phyloP scores from a whole-genome alignment of 192 early-diverging fungal species.

The Phycomyces nitens region DNA sequence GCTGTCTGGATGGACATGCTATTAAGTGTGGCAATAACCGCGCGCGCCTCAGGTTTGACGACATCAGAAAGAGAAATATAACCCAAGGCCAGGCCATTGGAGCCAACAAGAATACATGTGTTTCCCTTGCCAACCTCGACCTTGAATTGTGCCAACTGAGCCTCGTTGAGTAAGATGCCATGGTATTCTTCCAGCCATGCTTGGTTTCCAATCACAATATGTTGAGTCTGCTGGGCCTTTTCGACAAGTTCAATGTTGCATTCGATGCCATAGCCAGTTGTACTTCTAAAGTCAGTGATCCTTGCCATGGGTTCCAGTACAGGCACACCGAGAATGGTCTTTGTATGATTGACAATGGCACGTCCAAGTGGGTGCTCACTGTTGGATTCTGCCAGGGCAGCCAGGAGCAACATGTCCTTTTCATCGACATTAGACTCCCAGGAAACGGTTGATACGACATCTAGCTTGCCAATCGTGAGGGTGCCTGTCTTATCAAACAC shows the following conservation, averaged over 20 bases:
- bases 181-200: slow-evolving; percentile 52
- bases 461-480: slow-evolving; percentile 72
- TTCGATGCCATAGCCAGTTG: slow-evolving; percentile 38
- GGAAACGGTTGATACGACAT: slow-evolving; percentile 51
- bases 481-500: slow-evolving; percentile 99
- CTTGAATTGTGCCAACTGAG: slow-evolving; percentile 32
- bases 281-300: slow-evolving; percentile 59
- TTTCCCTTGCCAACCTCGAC: slow-evolving; percentile 64
- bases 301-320: slow-evolving; percentile 37
- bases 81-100: slow-evolving; percentile 57
- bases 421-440: slow-evolving; percentile 10
- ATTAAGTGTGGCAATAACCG: slow-evolving; percentile 67
- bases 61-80: slow-evolving; percentile 82
- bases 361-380: slow-evolving; percentile 92
- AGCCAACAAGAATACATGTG: slow-evolving; percentile 77
- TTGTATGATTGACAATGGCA: slow-evolving; percentile 62
- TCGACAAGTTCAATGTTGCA: slow-evolving; percentile 15
- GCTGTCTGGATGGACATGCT: slow-evolving; percentile 72
- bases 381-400: slow-evolving; percentile 73
- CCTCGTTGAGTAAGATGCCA: slow-evolving; percentile 44
- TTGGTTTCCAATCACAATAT: slow-evolving; percentile 73
- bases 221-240: not conserved
- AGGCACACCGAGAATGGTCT: slow-evolving; percentile 32
- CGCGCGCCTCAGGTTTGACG: slow-evolving; percentile 73
- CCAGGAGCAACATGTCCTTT: slow-evolving; percentile 21